Conservation (phyloP, 768 basidiomycete genomes). For the Gautieria morchelliformis region DNA sequence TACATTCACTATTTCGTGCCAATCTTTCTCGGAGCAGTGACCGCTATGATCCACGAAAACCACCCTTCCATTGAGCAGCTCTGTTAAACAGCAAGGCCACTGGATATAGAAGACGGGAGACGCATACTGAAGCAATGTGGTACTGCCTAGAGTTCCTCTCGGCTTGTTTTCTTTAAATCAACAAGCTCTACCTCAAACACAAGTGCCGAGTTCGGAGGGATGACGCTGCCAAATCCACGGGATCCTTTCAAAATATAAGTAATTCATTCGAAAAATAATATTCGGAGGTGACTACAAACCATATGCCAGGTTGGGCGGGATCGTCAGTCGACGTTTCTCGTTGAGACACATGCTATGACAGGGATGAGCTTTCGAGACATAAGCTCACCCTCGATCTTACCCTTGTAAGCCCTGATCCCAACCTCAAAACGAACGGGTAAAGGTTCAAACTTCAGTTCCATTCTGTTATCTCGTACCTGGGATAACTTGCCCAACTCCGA, state of each 20-base stretch:
- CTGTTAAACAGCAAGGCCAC: too few relatives aligned
- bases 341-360: slow-evolving; percentile 68
- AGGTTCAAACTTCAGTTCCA: not conserved
- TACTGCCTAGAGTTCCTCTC: slow-evolving; percentile 43
- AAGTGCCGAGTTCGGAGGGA: slow-evolving; percentile 71
- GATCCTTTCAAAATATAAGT: slow-evolving; percentile 34
- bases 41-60: too few relatives aligned
- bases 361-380: not conserved
- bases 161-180: slow-evolving; percentile 39
- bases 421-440: slow-evolving; percentile 18
- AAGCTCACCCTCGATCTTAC: slow-evolving; percentile 4
- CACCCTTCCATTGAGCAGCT: too few relatives aligned
- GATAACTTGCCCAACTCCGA: slow-evolving; percentile 76
- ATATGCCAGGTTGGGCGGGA: slow-evolving; percentile 73
- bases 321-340: slow-evolving; percentile 85
- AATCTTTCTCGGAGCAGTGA: too few relatives aligned
- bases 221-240: slow-evolving; percentile 66
- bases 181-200: slow-evolving; percentile 83
- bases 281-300: slow-evolving; percentile 39
- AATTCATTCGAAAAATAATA: not conserved
- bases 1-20: too few relatives aligned
- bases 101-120: too few relatives aligned
- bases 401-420: slow-evolving; percentile 75
- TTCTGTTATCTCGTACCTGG: slow-evolving; percentile 24
- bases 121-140: too few relatives aligned